phyloP scores from a whole-genome alignment of 345 rosid genomes.

The Pugionium dolabratum region DNA sequence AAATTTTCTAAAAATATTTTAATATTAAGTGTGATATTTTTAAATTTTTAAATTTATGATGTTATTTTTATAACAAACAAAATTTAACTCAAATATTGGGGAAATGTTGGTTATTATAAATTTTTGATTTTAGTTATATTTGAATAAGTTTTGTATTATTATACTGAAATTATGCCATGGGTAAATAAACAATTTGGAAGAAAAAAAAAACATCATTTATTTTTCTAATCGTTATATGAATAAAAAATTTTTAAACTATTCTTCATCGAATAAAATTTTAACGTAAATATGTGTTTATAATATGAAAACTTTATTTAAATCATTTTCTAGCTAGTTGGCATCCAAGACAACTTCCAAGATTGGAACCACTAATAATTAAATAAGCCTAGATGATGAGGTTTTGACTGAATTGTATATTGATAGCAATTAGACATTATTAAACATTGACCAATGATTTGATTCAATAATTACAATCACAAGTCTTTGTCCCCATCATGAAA shows the following conservation, averaged over 20 bases:
- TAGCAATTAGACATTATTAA: slow-evolving; percentile 24
- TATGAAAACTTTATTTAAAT: neutral
- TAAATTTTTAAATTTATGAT: no score
- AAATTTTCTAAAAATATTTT: no score
- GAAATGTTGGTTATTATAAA: neutral
- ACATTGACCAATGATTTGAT: slow-evolving; percentile 25
- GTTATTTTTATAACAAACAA: no score
- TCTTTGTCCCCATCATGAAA: slow-evolving; percentile 35
- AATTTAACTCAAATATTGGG: no score
- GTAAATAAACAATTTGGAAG: no score
- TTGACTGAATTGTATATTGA: slow-evolving; percentile 10
- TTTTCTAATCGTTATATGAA: neutral
- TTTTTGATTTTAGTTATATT: neutral
- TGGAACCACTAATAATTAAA: slow-evolving; percentile 22
- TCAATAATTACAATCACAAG: slow-evolving; percentile 29
- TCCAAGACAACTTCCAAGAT: slow-evolving; percentile 1
- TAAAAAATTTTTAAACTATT: neutral
- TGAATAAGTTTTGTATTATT: slow-evolving; percentile 3
- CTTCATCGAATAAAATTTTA: neutral
- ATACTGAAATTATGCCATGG: neutral
- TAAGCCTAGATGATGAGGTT: slow-evolving; percentile 23
- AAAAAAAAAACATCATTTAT: neutral
- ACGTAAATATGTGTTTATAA: slow-evolving; percentile 4
- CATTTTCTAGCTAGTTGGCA: slow-evolving; percentile 7
- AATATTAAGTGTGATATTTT: no score